A percentile compares a stretch with the other conserved stretches of the same genome.
These are phyloP conservation scores for Lumnitzera racemosa DNA, from an alignment of 345 rosid genomes.

Conservation along the genomic window DNA sequence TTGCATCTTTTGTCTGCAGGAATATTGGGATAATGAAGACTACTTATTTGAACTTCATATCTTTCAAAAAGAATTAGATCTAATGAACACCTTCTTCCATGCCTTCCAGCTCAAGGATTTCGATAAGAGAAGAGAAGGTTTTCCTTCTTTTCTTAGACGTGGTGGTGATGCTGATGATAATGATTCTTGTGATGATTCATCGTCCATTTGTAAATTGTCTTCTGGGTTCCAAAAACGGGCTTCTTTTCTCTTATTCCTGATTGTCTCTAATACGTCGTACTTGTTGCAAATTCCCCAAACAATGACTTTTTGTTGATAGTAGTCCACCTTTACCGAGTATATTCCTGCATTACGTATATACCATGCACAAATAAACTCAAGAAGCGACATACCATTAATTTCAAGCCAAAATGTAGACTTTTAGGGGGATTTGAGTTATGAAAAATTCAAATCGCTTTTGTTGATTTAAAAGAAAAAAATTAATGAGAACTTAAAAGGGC, in stretches of 20 bases:
- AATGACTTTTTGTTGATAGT: slow-evolving; percentile 61
- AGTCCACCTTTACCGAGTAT: slow-evolving; percentile 66
- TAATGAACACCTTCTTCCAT: slow-evolving; percentile 49
- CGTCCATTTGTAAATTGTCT: slow-evolving; percentile 26
- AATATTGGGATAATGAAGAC: too few relatives aligned
- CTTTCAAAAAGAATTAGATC: slow-evolving; percentile 54
- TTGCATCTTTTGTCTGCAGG: too few relatives aligned
- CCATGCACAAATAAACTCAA: not conserved
- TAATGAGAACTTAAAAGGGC: too few relatives aligned
- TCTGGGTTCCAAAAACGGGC: slow-evolving; percentile 68
- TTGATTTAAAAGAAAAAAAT: too few relatives aligned
- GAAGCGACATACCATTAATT: not conserved
- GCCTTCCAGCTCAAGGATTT: slow-evolving; percentile 60
- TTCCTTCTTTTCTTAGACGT: not conserved
- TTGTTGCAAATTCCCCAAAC: slow-evolving; percentile 96
- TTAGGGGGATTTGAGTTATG: not conserved
- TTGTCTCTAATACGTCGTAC: slow-evolving; percentile 43
- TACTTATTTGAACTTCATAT: not conserved
- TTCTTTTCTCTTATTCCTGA: slow-evolving; percentile 67
- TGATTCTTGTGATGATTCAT: too few relatives aligned
- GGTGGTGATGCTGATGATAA: too few relatives aligned
- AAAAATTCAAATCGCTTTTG: not conserved
- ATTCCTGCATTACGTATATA: slow-evolving; percentile 37
- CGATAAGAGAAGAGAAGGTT: slow-evolving; percentile 21
- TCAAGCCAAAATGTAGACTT: too few relatives aligned